A percentile compares a stretch with the other conserved stretches of the same genome.
phyloP scores from a whole-genome alignment of 2,329 filamentous ascomycete genomes.

The Xylaria sp. region DNA sequence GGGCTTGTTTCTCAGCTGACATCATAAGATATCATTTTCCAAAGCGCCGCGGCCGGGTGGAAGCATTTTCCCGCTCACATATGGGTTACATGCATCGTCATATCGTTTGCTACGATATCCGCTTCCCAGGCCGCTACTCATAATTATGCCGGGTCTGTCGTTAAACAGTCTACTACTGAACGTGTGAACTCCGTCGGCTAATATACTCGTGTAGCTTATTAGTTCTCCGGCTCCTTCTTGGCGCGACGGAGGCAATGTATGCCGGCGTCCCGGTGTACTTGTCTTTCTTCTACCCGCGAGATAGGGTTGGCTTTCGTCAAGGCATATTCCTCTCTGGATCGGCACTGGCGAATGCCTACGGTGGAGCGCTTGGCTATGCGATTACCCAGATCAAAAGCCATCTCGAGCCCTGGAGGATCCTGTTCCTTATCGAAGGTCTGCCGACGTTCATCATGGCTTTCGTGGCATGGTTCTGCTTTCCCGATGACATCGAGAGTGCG shows the following conservation, averaged over 20 bases:
- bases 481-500: slow-evolving; percentile 49
- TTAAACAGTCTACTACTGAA: background rate
- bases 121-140: slow-evolving; percentile 53
- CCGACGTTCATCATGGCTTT: slow-evolving; percentile 55
- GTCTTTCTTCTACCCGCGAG: slow-evolving; percentile 68
- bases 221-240: slow-evolving; percentile 56
- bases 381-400: slow-evolving; percentile 48
- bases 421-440: slow-evolving; percentile 60
- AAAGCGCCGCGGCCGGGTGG: slow-evolving; percentile 35
- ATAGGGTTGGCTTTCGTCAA: slow-evolving; percentile 65
- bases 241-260: slow-evolving; percentile 54
- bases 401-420: slow-evolving; percentile 51
- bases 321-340: slow-evolving; percentile 63
- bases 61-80: slow-evolving; percentile 44
- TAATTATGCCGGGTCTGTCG: slow-evolving; percentile 50
- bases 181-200: background rate
- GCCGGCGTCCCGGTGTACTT: slow-evolving; percentile 55
- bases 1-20: background rate
- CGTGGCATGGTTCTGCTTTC: slow-evolving; percentile 55
- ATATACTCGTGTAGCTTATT: slow-evolving; percentile 42
- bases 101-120: slow-evolving; percentile 56
- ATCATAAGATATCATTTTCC: slow-evolving; percentile 35
- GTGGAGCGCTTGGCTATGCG: slow-evolving; percentile 53
- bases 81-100: slow-evolving; percentile 56
- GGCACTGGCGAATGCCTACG: slow-evolving; percentile 53